Base-by-base conservation (phyloP, 176 grass and related monocot species). In the Paspalum notatum region DNA sequence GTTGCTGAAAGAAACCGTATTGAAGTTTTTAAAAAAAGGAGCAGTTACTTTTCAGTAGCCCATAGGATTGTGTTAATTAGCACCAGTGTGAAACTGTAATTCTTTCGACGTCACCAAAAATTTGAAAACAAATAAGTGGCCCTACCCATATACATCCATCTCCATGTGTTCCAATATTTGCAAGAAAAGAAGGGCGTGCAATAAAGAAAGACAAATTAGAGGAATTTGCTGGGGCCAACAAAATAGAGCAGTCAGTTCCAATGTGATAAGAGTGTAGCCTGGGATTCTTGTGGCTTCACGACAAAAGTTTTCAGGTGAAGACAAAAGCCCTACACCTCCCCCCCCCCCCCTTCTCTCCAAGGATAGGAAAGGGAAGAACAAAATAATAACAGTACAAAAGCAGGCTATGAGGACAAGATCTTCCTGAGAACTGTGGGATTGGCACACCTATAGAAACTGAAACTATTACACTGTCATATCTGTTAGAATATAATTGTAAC, bases 231-330 rank as follows among this genome's bases (percentile, higher is more conserved):
- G 55, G 79, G 79, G 24, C 86, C 67, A 80, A 70, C 88, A 22
- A 74, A 53, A 82, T 49, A 81, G 60, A 57, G 83, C 74, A 85
- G 83, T 72, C 78, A 82, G 87, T 89, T 90, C 88, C 78, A 82
- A 90, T 82, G 83, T 72, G 87, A 90, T 85, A 85, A 89, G 78
- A 85, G 78, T 58, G 87, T 27, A 82, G 78, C 52, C 78, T 78
- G 71, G 57, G 88, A 85, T 85, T 86, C 83, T 72, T 77, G 77
- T 89, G 64, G 77, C 71, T 85, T 56, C 77, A 71, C 77, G 82
- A 50, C 77, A 85, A 88, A 88, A 82, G 68, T 59, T 72, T 80
- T 81, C 87, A 89, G 84, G 82, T 85, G 64, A 84, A 74, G 79
- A 81, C 74, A 82, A 78, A 78, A 73, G 48, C 79, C 25, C 71